Percentiles rank a stretch among this genome's conserved stretches.
phyloP scores from a whole-genome alignment of 345 rosid species.

The Arabis alpina region DNA sequence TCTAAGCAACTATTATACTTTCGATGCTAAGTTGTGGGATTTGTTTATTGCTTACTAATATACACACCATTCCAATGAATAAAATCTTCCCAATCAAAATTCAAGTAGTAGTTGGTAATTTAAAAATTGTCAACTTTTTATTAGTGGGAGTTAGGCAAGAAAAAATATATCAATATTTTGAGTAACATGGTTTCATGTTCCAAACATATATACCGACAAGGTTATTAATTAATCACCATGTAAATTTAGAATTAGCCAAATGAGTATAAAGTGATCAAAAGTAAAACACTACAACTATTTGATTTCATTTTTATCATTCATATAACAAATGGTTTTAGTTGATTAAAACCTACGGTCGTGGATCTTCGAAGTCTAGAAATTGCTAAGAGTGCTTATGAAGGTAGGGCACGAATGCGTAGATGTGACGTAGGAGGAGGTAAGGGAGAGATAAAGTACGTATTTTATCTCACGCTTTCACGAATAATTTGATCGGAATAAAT shows the following conservation, averaged over 20 bases:
- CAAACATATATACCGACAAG: constrained; percentile 10
- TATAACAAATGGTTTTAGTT: neutral
- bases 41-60: constrained; percentile 18
- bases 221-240: constrained; percentile 10
- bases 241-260: neutral
- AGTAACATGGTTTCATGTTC: constrained; percentile 22
- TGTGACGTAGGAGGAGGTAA: constrained; percentile 37
- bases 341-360: constrained; percentile 14
- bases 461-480: constrained; percentile 31
- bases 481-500: constrained; percentile 41
- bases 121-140: neutral
- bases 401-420: constrained; percentile 34
- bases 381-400: constrained; percentile 16
- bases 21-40: neutral
- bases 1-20: neutral
- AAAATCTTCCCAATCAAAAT: constrained; percentile 25
- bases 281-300: neutral
- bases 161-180: constrained; percentile 24
- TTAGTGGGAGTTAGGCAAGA: constrained; percentile 38
- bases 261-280: constrained; percentile 10
- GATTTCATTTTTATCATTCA: neutral
- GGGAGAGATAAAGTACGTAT: constrained; percentile 25
- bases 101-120: constrained; percentile 31
- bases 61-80: constrained; percentile 23
- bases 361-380: constrained; percentile 10